Conservation (phyloP, 768 basidiomycete species). For the Coprinopsis sp. region DNA sequence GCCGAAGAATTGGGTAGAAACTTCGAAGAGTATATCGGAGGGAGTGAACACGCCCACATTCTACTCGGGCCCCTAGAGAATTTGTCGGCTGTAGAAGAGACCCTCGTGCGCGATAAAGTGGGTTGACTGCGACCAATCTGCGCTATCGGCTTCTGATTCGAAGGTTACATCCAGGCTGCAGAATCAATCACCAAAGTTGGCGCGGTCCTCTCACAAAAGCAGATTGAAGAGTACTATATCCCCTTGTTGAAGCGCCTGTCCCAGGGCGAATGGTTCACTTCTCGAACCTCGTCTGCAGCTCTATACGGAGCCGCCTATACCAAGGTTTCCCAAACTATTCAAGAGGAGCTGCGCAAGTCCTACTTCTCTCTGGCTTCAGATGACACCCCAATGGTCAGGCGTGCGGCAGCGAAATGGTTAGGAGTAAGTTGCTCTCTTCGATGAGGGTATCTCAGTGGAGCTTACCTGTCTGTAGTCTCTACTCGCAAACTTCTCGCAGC, state of each 20-base stretch:
- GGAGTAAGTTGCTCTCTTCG: slow-evolving; percentile 63
- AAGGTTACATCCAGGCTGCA: slow-evolving; percentile 60
- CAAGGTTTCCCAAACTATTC: slow-evolving; percentile 63
- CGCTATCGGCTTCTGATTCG: slow-evolving; percentile 6
- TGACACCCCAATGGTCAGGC: slow-evolving; percentile 97
- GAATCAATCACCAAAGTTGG: slow-evolving; percentile 94
- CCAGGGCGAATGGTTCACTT: slow-evolving; percentile 98
- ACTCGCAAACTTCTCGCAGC: slow-evolving; percentile 72
- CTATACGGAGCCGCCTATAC: slow-evolving; percentile 88
- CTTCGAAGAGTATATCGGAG: slow-evolving; percentile 94
- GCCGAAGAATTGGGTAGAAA: slow-evolving; percentile 91
- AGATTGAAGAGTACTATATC: slow-evolving; percentile 87
- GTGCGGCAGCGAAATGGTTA: slow-evolving; percentile 94
- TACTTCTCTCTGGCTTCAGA: slow-evolving; percentile 82
- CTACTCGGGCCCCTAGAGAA: slow-evolving; percentile 91
- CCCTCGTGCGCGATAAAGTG: slow-evolving; percentile 96
- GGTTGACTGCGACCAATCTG: slow-evolving; percentile 14
- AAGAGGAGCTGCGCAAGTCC: slow-evolving; percentile 85
- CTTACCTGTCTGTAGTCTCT: slow-evolving; percentile 47
- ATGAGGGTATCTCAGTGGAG: no score
- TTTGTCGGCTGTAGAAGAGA: slow-evolving; percentile 95
- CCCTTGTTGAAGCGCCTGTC: slow-evolving; percentile 87
- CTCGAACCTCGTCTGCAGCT: slow-evolving; percentile 91
- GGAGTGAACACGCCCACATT: slow-evolving; percentile 79
- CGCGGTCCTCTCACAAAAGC: slow-evolving; percentile 64